A percentile compares a stretch with the other conserved stretches of the same genome.
Evolutionary conservation across 176 grass and related monocot genomes (phyloP).

Genomic region (Aegilops longissima): DNA sequence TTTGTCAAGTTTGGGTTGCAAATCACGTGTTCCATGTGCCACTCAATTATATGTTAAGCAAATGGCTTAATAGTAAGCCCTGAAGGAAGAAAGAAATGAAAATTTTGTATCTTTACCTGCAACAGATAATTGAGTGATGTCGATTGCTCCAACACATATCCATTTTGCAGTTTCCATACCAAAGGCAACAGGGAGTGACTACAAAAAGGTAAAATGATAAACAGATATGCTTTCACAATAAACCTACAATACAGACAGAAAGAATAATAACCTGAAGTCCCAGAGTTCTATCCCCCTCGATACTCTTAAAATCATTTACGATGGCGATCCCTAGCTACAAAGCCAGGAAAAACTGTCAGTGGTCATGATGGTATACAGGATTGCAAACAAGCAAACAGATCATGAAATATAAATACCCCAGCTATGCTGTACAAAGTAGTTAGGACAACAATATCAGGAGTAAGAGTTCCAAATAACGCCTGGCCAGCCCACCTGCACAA

Average conservation of each 20-base stretch:
- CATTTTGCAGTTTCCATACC: constrained; percentile 93
- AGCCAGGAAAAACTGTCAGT: constrained; percentile 18
- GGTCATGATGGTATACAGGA: not conserved
- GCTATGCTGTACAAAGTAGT: constrained; percentile 90
- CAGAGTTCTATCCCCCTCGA: constrained; percentile 67
- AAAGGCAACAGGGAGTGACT: constrained; percentile 99
- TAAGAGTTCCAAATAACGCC: constrained; percentile 94
- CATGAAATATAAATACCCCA: constrained; percentile 54
- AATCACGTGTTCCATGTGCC: not conserved
- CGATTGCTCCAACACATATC: constrained; percentile 97
- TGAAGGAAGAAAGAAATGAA: constrained; percentile 9
- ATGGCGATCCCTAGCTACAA: constrained; percentile 71
- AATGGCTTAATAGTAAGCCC: not conserved
- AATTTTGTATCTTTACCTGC: constrained; percentile 41
- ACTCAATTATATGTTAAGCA: not conserved
- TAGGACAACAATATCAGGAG: constrained; percentile 84
- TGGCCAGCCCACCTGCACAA: constrained; percentile 93
- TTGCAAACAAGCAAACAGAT: constrained; percentile 31
- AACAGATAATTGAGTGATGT: constrained; percentile 92
- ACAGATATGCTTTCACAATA: not conserved
- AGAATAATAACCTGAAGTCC: constrained; percentile 59
- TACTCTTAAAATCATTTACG: constrained; percentile 81
- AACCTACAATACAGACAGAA: constrained; percentile 14
- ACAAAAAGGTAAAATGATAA: constrained; percentile 20
- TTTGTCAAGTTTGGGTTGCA: too few relatives aligned